Conservation (phyloP, 345 rosid genomes). For the Eucalyptus marginata region DNA sequence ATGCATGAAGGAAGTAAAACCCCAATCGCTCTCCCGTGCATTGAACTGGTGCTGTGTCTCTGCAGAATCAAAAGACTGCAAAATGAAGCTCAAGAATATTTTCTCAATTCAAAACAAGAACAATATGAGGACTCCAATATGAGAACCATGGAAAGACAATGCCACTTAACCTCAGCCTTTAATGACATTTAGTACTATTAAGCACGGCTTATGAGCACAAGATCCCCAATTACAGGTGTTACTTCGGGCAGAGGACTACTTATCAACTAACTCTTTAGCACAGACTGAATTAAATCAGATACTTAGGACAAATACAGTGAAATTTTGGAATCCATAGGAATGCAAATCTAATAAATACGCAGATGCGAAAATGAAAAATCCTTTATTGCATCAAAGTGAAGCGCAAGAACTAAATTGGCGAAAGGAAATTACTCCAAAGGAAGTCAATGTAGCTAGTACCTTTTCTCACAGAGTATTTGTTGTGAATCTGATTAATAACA, state of each 20-base stretch:
- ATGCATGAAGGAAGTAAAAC: conserved; percentile 49
- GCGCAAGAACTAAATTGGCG: not conserved
- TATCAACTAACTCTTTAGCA: not conserved
- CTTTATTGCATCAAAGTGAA: not conserved
- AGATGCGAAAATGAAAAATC: not conserved
- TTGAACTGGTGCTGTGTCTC: conserved; percentile 50
- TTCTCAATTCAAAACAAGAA: not conserved
- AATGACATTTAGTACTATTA: not conserved
- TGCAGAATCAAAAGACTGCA: conserved; percentile 5
- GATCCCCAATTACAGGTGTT: not conserved
- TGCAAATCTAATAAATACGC: not conserved
- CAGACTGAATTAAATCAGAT: not conserved
- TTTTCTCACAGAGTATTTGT: conserved; percentile 34
- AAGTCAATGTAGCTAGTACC: conserved; percentile 3
- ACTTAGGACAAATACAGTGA: not conserved
- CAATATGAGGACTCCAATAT: not conserved
- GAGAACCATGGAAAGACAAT: not conserved
- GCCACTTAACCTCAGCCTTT: not conserved
- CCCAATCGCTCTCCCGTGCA: conserved; percentile 44
- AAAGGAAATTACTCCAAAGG: not conserved
- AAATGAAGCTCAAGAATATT: not conserved
- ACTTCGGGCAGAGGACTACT: not conserved
- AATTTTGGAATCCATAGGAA: not conserved
- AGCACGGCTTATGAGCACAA: not conserved
- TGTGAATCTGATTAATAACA: conserved; percentile 35